Evolutionary conservation across 1,284 basidiomycete genomes (phyloP), one percentile per base, ranked within the genome.

Genomic region (Golubevia pallescens): DNA sequence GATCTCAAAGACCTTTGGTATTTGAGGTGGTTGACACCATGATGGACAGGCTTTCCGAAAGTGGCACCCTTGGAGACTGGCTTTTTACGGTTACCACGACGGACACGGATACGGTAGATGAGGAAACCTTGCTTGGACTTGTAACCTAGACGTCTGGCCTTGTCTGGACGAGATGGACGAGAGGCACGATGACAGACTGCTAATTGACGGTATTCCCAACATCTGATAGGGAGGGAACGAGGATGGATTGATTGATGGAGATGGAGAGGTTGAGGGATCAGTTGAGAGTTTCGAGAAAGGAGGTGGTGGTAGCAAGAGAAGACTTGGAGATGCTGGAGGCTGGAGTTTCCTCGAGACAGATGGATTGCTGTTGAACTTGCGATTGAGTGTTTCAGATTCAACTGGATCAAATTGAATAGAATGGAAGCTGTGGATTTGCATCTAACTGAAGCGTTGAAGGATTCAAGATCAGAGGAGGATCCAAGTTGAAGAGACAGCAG

Each of bases 11-110:
- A 81, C 32, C 82, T 76, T 69, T 81, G 75, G 69, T 77, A 77
- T 79, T 84, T 84, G 71, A 84, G 75, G 66, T 84, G 79, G 78
- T 78, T 81, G 57, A 84, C 80, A 83, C 82, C 82, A 70, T 84
- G 82, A 68, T 69, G 75, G 21, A 84, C 82, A 5, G 82, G 82
- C 78, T 84, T 84, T 65, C 82, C 82, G 78, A 76, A 84, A 14
- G 80, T 84, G 63, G 82, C 68, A 71, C 82, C 82, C 79, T 84
- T 84, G 67, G 75, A 71, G 2, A 71, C 80, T 42, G 76, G 79
- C 80, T 83, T 83, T 78, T 84, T 84, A 69, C 82, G 80, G 80
- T 84, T 81, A 78, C 82, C 82, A 63, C 81, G 81, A 61, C 81
- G 81, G 56, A 84, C 80, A 59, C 81, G 81, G 71, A 82, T 77